These are phyloP conservation scores for Pezicula radicicola DNA, from an alignment of 2,329 filamentous ascomycete genomes.

Conservation along the genomic window DNA sequence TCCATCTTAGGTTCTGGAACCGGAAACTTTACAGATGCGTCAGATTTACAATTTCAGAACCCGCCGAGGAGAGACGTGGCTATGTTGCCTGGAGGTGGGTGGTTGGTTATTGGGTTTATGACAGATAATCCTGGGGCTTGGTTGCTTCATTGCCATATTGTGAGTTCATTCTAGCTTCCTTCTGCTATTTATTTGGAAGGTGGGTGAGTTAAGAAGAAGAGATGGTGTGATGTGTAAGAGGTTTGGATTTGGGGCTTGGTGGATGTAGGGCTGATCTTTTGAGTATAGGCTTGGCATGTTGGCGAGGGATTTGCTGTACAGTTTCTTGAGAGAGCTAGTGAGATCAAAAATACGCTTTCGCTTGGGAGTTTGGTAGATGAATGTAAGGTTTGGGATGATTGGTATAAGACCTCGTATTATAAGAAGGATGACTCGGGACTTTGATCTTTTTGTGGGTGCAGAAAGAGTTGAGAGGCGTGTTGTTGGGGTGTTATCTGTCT, in stretches of 20 bases:
- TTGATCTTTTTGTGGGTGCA: not conserved
- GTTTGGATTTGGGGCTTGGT: no score
- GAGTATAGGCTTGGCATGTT: slow-evolving; percentile 11
- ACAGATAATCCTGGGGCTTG: not conserved
- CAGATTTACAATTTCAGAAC: slow-evolving; percentile 25
- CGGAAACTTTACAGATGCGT: slow-evolving; percentile 40
- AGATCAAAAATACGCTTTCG: not conserved
- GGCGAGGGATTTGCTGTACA: slow-evolving; percentile 12
- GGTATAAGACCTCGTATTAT: not conserved
- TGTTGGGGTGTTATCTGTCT: not conserved
- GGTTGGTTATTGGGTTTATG: not conserved
- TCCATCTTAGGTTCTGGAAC: slow-evolving; percentile 40
- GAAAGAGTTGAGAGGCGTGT: not conserved
- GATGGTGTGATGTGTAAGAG: no score
- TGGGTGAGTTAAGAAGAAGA: no score
- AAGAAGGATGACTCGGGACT: slow-evolving; percentile 6
- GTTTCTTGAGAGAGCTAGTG: slow-evolving; percentile 10
- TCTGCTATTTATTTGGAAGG: no score
- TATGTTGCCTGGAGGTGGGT: slow-evolving; percentile 27
- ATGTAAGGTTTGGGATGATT: slow-evolving; percentile 7
- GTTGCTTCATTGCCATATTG: slow-evolving; percentile 10
- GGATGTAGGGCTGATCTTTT: no score
- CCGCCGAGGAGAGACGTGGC: slow-evolving; percentile 46
- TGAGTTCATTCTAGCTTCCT: not conserved
- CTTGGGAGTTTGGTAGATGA: not conserved